Evolutionary conservation across 108 stramenopile species (phyloP).

Genomic region (Schizochytrium sp.): DNA sequence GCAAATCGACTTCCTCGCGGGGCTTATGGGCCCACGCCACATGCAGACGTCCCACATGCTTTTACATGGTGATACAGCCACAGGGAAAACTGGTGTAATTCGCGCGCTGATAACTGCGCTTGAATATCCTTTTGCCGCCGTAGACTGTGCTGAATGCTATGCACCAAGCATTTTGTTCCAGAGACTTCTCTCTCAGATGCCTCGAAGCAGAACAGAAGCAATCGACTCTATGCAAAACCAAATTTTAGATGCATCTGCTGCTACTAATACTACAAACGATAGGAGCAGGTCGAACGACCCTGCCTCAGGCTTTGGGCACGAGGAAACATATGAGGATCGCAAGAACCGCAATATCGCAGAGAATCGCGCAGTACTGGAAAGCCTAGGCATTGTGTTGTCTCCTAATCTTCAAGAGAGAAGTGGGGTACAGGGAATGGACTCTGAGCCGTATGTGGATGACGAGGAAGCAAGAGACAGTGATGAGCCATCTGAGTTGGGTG

Average conservation of each 20-base stretch:
- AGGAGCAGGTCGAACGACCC: constrained; percentile 19
- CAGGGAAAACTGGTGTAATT: background rate
- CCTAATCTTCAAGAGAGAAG: background rate
- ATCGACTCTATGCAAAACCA: background rate
- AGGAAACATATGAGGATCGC: background rate
- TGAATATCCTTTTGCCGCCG: background rate
- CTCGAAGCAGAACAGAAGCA: background rate
- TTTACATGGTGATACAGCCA: constrained; percentile 20
- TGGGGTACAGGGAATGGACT: background rate
- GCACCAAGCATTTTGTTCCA: background rate
- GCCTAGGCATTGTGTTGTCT: background rate
- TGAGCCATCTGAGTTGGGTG: background rate
- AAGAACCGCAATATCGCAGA: constrained; percentile 56
- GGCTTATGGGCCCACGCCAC: background rate
- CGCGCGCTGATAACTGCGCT: background rate
- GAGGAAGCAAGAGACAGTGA: background rate
- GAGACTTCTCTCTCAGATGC: constrained; percentile 13
- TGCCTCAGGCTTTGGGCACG: background rate
- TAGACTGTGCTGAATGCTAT: constrained; percentile 23
- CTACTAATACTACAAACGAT: background rate
- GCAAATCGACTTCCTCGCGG: constrained; percentile 26
- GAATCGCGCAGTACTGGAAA: constrained; percentile 32
- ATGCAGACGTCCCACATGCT: background rate
- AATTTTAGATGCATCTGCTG: background rate
- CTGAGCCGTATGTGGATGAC: background rate